These are phyloP conservation scores for Hypoxylon sp. DNA, from an alignment of 2,329 filamentous ascomycete genomes.

Conservation along the genomic window DNA sequence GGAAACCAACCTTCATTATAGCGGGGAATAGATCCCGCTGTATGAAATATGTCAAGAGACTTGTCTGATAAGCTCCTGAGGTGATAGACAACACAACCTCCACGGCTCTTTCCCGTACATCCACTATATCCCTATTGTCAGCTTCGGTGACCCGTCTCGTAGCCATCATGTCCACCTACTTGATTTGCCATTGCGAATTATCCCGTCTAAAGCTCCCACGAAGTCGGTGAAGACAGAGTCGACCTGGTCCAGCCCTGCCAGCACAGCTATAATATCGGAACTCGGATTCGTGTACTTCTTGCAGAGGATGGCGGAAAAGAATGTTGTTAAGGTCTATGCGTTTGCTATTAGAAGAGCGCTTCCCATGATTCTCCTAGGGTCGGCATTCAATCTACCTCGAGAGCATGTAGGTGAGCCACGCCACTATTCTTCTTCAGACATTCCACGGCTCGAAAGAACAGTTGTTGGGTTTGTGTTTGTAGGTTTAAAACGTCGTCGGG, in stretches of 20 bases:
- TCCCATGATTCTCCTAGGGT: background rate
- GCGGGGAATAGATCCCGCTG: constrained; percentile 94
- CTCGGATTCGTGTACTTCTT: constrained; percentile 97
- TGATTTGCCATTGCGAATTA: constrained; percentile 79
- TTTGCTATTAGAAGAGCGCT: constrained; percentile 54
- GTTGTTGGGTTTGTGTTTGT: constrained; percentile 80
- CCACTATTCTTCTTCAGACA: constrained; percentile 72
- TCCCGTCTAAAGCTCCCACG: constrained; percentile 82
- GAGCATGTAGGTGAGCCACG: constrained; percentile 78
- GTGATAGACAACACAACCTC: constrained; percentile 85
- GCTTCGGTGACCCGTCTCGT: background rate
- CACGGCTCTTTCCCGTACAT: constrained; percentile 82
- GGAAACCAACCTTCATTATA: constrained; percentile 83
- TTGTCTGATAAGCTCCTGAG: constrained; percentile 95
- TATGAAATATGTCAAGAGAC: constrained; percentile 92
- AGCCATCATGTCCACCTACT: constrained; percentile 62
- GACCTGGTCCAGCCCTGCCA: constrained; percentile 89
- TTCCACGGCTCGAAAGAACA: constrained; percentile 79
- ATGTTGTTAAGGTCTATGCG: constrained; percentile 84
- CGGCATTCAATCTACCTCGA: constrained; percentile 74
- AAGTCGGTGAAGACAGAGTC: constrained; percentile 91
- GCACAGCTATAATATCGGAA: constrained; percentile 90
- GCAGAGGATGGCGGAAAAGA: constrained; percentile 81
- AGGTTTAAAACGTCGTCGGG: constrained; percentile 81
- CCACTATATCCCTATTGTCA: constrained; percentile 62